Base-by-base conservation (phyloP, 345 rosid species). In the Populus simonii region DNA sequence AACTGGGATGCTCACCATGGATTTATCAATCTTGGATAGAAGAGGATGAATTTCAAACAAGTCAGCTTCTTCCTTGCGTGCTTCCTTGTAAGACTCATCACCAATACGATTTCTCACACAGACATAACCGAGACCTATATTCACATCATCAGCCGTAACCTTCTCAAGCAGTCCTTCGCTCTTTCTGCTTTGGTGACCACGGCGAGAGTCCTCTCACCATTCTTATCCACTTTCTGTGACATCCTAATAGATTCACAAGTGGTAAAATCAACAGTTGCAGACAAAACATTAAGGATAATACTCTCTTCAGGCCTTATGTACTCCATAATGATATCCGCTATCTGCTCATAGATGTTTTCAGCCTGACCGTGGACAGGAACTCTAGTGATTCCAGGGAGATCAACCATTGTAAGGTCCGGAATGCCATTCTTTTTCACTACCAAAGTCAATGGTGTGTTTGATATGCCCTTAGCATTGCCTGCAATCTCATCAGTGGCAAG, bases 341-440 rank as follows among this genome's bases (percentile, higher is more conserved):
- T 39, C 43, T 39, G 43, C 43, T 39, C 43, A 39, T 39, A 87
- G 1, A 85, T 87, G 12, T 85, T 47, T 1, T 84, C 86, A 4
- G 92, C 86, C 78, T 89, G 93, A 11, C 89, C 91, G 2, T 81
- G 85, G 45, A 86, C 87, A 0, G 89, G 88, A 20, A 88, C 87
- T 22, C 90, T 67, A 0, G 89, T 90, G 69, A 90, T 90, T 5
- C 90, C 90, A 0, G 93, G 93, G 18, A 90, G 87, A 84, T 87
- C 91, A 8, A 90, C 86, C 89, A 88, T 87, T 0, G 89, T 86
- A 0, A 90, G 70, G 71, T 88, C 88, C 4, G 89, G 89, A 33
- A 88, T 87, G 20, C 81, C 90, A 0, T 25, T 31, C 63, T 86
- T 88, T 66, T 82, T 85, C 23, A 88, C 88, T 1, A 83, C 83